Conservation (phyloP, 1,284 basidiomycete genomes). For the Pascua sp. region DNA sequence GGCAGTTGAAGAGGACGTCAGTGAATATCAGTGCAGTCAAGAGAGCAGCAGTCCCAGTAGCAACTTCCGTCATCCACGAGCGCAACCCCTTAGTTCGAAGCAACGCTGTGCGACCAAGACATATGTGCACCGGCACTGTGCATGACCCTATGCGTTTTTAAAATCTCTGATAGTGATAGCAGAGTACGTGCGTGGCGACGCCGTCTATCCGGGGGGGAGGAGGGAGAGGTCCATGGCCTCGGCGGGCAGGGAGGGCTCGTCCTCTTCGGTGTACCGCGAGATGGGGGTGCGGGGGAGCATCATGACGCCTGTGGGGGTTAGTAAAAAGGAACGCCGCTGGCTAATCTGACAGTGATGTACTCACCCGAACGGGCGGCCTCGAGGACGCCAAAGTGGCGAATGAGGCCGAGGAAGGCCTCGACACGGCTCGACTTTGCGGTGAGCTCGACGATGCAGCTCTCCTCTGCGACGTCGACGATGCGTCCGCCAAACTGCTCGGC, state of each 20-base stretch:
- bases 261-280: constrained; percentile 62
- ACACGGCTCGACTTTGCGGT: constrained; percentile 87
- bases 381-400: constrained; percentile 92
- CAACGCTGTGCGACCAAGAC: no score
- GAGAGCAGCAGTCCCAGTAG: no score
- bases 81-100: no score
- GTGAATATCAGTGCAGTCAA: no score
- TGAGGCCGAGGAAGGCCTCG: constrained; percentile 85
- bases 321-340: not conserved
- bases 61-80: no score
- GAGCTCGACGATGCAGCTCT: constrained; percentile 91
- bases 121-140: no score
- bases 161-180: not conserved
- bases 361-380: constrained; percentile 87
- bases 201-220: constrained; percentile 75
- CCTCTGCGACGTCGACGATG: constrained; percentile 91
- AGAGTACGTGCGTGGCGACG: not conserved
- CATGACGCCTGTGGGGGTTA: constrained; percentile 65
- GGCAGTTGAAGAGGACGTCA: no score
- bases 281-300: constrained; percentile 94
- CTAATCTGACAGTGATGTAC: constrained; percentile 38
- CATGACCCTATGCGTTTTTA: not conserved
- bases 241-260: constrained; percentile 53
- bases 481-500: constrained; percentile 86
- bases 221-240: constrained; percentile 74